Evolutionary conservation across 2,329 filamentous ascomycete genomes (phyloP), one percentile per base, ranked within the genome.

Genomic region (Colletotrichum neosansevieriae): DNA sequence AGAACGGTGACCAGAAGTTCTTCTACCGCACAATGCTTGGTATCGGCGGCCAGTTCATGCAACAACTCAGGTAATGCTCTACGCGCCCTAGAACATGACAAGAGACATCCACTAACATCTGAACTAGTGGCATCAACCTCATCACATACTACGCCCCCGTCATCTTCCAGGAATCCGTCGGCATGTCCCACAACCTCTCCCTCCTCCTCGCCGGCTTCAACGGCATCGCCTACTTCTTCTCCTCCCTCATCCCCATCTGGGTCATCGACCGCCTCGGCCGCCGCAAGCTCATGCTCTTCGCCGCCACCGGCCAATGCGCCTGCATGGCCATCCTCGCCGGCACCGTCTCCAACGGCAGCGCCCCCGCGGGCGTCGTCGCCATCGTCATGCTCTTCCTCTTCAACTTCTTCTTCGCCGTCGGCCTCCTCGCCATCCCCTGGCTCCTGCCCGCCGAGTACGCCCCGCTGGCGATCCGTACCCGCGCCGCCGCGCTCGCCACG

Each of bases 201-300:
- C 77, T 88, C 0, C 85, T 87, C 13, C 72, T 84, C 12, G 86
- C 83, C 4, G 86, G 88, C 0, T 85, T 86, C 72, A 84, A 84
- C 61, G 82, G 82, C 11, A 70, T 79, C n/a, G 75, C 75, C 1
- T 78, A 78, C 68, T 77, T 78, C 47, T 54, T 79, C 19, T 74
- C 74, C 0, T 75, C 74, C n/a, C 70, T 74, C 4, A 73, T 79
- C 2, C 76, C 76, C 0, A 78, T 79, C 38, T 79, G 76, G 75
- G 63, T 78, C 24, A 78, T 79, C 32, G 78, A 79, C 40, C 74
- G 75, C 2, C 83, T 84, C 70, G 88, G 87, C 17, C 82, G 87
- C 5, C 80, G 88, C 9, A 88, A 87, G 73, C 80, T 89, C 75
- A 86, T 90, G 83, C 82, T 89, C 74, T 88, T 80, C 21, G 77